Evolutionary conservation across 495 filamentous ascomycete genomes (phyloP).

Genomic region (Xylaria venustula): DNA sequence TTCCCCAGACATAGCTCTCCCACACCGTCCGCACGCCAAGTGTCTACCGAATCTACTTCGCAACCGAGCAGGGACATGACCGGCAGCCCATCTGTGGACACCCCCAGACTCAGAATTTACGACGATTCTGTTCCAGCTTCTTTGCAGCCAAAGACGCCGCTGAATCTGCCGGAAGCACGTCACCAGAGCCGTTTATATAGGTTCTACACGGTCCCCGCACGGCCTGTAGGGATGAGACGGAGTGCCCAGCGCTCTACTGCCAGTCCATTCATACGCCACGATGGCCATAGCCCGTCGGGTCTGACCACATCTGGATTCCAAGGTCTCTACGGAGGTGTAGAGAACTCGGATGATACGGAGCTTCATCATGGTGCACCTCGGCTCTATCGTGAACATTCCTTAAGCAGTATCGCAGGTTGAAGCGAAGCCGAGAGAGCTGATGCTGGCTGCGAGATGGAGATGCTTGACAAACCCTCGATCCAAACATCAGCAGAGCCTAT

Average conservation of each 20-base stretch:
- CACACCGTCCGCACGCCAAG: slow-evolving; percentile 14
- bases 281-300: slow-evolving; percentile 29
- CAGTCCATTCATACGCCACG: not conserved
- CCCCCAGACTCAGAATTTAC: slow-evolving; percentile 41
- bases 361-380: slow-evolving; percentile 33
- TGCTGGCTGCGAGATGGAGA: too few species aligned
- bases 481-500: too few species aligned
- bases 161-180: slow-evolving; percentile 50
- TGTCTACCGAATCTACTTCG: slow-evolving; percentile 7
- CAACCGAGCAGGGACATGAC: slow-evolving; percentile 4
- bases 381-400: slow-evolving; percentile 4
- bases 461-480: too few species aligned
- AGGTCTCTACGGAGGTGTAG: slow-evolving; percentile 46
- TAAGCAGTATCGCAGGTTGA: slow-evolving; percentile 10
- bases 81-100: slow-evolving; percentile 8
- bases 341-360: slow-evolving; percentile 44
- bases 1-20: slow-evolving; percentile 24
- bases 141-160: slow-evolving; percentile 56
- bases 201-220: slow-evolving; percentile 44
- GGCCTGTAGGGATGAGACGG: slow-evolving; percentile 14
- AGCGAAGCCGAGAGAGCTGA: slow-evolving; percentile 2
- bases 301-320: slow-evolving; percentile 38
- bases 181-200: slow-evolving; percentile 47
- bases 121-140: slow-evolving; percentile 49
- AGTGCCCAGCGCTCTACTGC: not conserved